phyloP scores from a whole-genome alignment of 352 stramenopile species.

The Globisporangium polare region DNA sequence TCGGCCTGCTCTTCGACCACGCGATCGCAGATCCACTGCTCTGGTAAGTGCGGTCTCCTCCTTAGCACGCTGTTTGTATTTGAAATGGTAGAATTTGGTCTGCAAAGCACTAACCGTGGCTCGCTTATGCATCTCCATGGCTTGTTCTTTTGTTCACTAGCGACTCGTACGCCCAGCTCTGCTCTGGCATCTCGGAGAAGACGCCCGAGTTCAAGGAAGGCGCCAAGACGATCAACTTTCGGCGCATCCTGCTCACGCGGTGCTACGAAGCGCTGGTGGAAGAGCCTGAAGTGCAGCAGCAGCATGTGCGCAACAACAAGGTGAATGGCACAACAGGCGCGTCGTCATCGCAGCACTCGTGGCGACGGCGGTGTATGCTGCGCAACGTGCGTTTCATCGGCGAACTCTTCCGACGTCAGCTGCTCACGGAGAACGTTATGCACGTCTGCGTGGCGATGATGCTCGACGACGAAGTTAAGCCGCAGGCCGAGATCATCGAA shows the following conservation, averaged over 20 bases:
- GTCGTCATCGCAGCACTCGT: conserved; percentile 49
- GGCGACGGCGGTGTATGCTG: conserved; percentile 73
- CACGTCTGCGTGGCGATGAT: conserved; percentile 84
- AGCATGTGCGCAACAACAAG: conserved; percentile 8
- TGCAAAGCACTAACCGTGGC: background rate
- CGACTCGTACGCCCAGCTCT: conserved; percentile 61
- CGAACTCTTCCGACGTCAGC: conserved; percentile 73
- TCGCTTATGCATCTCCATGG: too few species aligned
- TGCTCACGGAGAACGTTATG: conserved; percentile 84
- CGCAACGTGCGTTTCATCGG: conserved; percentile 67
- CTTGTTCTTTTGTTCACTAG: conserved; percentile 20
- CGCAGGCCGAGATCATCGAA: conserved; percentile 59
- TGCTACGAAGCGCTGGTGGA: conserved; percentile 82
- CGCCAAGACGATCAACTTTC: conserved; percentile 83
- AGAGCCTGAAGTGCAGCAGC: conserved; percentile 35
- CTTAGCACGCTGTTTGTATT: background rate
- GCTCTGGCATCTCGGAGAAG: conserved; percentile 51
- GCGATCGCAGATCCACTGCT: conserved; percentile 55
- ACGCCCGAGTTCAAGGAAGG: conserved; percentile 81
- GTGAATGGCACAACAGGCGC: conserved; percentile 18
- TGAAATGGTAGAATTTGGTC: background rate
- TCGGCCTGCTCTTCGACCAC: conserved; percentile 64
- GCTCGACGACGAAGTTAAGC: conserved; percentile 69
- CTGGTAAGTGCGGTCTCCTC: conserved; percentile 33
- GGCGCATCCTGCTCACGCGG: conserved; percentile 68